phyloP scores from a whole-genome alignment of 495 filamentous ascomycete species.

The Penicillium longicatenatum region DNA sequence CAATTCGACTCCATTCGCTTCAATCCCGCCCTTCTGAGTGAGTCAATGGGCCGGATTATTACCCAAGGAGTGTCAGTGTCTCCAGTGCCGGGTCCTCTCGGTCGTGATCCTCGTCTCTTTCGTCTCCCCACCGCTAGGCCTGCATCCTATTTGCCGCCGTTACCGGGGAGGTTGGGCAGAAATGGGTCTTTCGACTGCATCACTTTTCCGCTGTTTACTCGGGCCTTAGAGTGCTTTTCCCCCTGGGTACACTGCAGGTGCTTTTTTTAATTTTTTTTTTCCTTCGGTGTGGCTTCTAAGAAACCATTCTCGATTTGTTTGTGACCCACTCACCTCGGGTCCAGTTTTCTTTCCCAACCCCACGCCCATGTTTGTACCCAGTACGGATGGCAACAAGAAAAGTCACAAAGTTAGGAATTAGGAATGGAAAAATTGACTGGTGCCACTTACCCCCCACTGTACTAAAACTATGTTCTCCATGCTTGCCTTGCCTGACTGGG shows the following conservation, averaged over 20 bases:
- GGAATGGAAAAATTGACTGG: constrained; percentile 15
- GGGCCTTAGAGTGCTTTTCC: neutral
- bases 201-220: constrained; percentile 11
- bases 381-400: neutral
- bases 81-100: constrained; percentile 7
- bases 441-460: constrained; percentile 27
- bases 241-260: constrained; percentile 17
- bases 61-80: constrained; percentile 3
- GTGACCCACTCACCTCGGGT: constrained; percentile 11
- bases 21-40: constrained; percentile 9
- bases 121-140: constrained; percentile 21
- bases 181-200: constrained; percentile 31
- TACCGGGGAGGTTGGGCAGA: constrained; percentile 44
- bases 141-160: constrained; percentile 39
- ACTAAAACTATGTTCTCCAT: constrained; percentile 27
- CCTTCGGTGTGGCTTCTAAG: constrained; percentile 17
- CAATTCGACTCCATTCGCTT: constrained; percentile 21
- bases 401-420: constrained; percentile 8
- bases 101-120: constrained; percentile 3
- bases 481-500: constrained; percentile 30
- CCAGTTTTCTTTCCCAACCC: constrained; percentile 5
- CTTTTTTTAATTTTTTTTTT: constrained; percentile 3
- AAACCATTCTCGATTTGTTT: constrained; percentile 3
- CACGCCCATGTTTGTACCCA: constrained; percentile 1
- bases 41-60: constrained; percentile 6